Percentiles rank a stretch among this genome's conserved stretches.
Evolutionary conservation across 2,329 filamentous ascomycete species (phyloP).

Genomic region (Botrytis aclada): DNA sequence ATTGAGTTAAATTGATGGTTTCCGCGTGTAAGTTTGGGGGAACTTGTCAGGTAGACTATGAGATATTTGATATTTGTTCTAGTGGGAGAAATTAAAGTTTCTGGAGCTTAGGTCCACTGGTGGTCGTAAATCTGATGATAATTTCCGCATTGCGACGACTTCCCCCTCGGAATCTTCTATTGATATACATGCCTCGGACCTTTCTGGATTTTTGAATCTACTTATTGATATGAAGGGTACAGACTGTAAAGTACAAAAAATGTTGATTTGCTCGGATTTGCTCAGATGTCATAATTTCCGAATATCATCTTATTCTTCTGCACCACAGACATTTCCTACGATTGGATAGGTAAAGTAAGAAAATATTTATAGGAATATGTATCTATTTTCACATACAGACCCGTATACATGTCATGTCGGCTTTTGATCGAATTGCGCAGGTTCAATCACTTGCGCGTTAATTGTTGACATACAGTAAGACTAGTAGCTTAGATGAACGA

Average conservation of each 20-base stretch:
- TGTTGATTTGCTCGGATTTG: background rate
- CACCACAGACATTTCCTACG: background rate
- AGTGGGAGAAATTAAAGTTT: background rate
- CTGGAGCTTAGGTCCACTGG: background rate
- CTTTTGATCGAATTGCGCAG: background rate
- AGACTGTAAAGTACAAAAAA: background rate
- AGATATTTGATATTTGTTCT: background rate
- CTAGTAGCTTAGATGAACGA: conserved; percentile 1
- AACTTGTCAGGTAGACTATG: background rate
- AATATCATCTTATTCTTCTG: background rate
- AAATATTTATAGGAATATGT: background rate
- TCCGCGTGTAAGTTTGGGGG: background rate
- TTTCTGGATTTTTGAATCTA: background rate
- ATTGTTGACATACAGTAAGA: background rate
- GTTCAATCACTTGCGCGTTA: background rate
- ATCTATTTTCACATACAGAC: background rate
- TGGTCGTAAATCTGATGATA: background rate
- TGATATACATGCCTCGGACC: background rate
- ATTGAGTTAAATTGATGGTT: background rate
- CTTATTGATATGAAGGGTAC: background rate
- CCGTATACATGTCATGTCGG: background rate
- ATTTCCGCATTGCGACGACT: background rate
- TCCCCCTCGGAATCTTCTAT: background rate
- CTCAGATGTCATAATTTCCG: conserved; percentile 3
- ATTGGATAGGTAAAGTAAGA: background rate